Base-by-base conservation (phyloP, 352 stramenopile genomes). In the Phytophthora brassicae region DNA sequence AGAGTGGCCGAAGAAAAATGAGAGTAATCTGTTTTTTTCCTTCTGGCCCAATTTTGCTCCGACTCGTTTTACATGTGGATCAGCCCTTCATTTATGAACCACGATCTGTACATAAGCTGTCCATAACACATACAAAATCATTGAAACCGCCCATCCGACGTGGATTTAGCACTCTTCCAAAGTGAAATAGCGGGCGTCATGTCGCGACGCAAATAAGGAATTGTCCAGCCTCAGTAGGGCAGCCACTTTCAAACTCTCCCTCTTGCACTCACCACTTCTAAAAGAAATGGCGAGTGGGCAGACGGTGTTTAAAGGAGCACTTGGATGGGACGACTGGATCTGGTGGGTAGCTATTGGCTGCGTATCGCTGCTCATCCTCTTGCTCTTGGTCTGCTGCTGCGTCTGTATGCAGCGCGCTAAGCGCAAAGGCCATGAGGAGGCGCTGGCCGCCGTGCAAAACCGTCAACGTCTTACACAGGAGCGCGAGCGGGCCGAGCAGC, bases 291-390 rank as follows among this genome's bases (percentile, higher is more conserved):
- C 56, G n/a, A 74, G 52, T 36, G 66, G 54, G 3, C 73, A 88
- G 60, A 70, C 74, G 22, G 70, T 88, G 43, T 92, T 90, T 63
- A 90, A 90, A 26, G 84, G 81, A 56, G 71, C 80, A n/a, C 63
- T 90, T 1, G 77, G 77, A 41, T 87, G 75, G 72, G 80, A 91
- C 64, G 84, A 93, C 64, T 91, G 84, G 81, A 75, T 90, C 61
- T 93, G 84, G 84, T 91, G 80, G 81, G 66, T 72, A 41, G 73
- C 59, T 33, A 85, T 91, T 46, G 75, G 80, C 61, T 76, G 72
- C 51, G 57, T 89, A 23, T 76, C 55, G 49, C 76, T 93, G 50
- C 67, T 93, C 51, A 60, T 93, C 49, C 68, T 91, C 42, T 64
- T 93, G 58, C 63, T 81, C 26, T 43, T 88, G 12, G 72, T 93